Percentiles rank a stretch among this genome's conserved stretches.
phyloP scores from a whole-genome alignment of 1,284 basidiomycete species.

The Boletus hoseneyae region DNA sequence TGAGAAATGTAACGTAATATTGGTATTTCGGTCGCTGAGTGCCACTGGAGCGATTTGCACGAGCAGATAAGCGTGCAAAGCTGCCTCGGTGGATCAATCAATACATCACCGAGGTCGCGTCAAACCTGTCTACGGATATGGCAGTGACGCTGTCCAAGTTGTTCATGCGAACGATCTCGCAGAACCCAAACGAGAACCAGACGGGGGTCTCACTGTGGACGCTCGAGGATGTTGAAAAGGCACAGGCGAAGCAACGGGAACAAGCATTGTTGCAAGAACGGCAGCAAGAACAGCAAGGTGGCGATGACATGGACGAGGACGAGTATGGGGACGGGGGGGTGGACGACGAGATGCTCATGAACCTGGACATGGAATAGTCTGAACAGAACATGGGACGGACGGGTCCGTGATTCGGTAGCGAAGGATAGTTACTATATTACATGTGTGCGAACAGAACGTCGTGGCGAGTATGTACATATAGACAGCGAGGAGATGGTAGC shows the following conservation, averaged over 20 bases:
- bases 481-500: no score
- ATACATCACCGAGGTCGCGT: conserved; percentile 96
- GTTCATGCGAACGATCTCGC: conserved; percentile 97
- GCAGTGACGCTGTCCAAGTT: conserved; percentile 93
- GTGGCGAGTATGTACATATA: neutral
- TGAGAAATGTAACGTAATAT: conserved; percentile 33
- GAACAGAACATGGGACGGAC: neutral
- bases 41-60: conserved; percentile 82
- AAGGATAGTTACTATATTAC: conserved; percentile 12
- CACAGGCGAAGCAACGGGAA: conserved; percentile 74
- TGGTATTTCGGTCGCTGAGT: conserved; percentile 5
- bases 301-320: conserved; percentile 51
- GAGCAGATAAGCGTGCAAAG: conserved; percentile 96
- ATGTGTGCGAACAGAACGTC: conserved; percentile 1
- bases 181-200: conserved; percentile 93
- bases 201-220: conserved; percentile 96
- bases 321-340: conserved; percentile 70
- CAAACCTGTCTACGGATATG: conserved; percentile 99
- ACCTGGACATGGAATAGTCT: conserved; percentile 44
- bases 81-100: conserved; percentile 99
- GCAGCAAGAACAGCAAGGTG: conserved; percentile 29
- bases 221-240: conserved; percentile 77
- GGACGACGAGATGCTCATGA: conserved; percentile 60
- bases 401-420: no score
- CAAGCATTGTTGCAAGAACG: conserved; percentile 45